phyloP scores from a whole-genome alignment of 2,329 filamentous ascomycete genomes.

The Clarireedia homoeocarpa region DNA sequence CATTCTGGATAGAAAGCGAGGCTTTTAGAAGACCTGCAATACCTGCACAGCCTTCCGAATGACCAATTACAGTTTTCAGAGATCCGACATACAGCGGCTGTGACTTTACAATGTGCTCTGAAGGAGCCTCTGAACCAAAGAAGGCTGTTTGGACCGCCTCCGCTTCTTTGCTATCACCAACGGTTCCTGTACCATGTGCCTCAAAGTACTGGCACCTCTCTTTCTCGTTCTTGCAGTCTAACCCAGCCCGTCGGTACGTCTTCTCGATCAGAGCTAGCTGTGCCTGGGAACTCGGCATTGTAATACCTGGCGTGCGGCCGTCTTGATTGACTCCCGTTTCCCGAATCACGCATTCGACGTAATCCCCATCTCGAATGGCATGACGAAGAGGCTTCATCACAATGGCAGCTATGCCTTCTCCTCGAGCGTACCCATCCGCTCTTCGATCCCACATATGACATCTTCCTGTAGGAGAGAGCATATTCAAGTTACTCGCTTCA shows the following conservation, averaged over 20 bases:
- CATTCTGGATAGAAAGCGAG: conserved; percentile 21
- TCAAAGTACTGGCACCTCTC: conserved; percentile 13
- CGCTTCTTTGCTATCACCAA: conserved; percentile 12
- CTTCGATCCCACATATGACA: conserved; percentile 34
- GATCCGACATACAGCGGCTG: conserved; percentile 15
- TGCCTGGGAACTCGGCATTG: conserved; percentile 40
- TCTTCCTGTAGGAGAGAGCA: conserved; percentile 24
- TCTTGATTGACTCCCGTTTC: conserved; percentile 41
- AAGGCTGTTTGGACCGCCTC: conserved; percentile 4
- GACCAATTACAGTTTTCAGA: conserved; percentile 23
- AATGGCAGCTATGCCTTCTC: conserved; percentile 49
- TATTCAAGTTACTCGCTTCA: conserved; percentile 34
- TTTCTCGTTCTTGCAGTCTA: conserved; percentile 24
- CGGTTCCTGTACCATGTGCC: conserved; percentile 12
- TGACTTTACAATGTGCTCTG: no score
- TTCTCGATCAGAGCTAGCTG: conserved; percentile 37
- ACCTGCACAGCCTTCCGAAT: conserved; percentile 23
- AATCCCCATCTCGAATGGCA: conserved; percentile 51
- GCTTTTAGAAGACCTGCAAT: conserved; percentile 25
- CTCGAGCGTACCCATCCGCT: conserved; percentile 16
- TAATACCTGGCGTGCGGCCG: conserved; percentile 41
- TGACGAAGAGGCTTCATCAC: conserved; percentile 50
- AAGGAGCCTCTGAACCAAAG: not conserved
- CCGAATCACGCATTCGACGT: conserved; percentile 47
- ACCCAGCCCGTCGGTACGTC: conserved; percentile 36